Evolutionary conservation across 192 early-diverging fungal species (phyloP).

Genomic region (Spizellomyces sp.): DNA sequence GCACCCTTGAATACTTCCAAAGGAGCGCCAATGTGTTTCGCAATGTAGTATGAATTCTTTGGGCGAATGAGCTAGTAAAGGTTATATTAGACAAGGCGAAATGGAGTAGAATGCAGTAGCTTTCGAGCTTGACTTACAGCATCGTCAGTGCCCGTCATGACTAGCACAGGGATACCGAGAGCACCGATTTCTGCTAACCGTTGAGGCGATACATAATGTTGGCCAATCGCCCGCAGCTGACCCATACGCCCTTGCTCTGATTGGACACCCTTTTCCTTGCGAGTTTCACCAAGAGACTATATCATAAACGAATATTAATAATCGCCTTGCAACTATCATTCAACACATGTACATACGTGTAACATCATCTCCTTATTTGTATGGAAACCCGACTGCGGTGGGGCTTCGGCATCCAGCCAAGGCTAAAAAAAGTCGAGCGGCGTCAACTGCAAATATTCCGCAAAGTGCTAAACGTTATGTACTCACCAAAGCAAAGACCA

Average conservation of each 20-base stretch:
- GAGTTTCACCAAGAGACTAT: too few species aligned
- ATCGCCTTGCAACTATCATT: too few species aligned
- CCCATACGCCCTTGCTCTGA: constrained; percentile 26
- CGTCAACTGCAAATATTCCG: too few species aligned
- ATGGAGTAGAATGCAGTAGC: too few species aligned
- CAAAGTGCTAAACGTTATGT: too few species aligned
- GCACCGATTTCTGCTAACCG: constrained; percentile 34
- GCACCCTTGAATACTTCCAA: constrained; percentile 40
- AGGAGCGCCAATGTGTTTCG: constrained; percentile 28
- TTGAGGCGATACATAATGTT: constrained; percentile 33
- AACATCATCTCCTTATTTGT: constrained; percentile 42
- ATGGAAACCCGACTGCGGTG: constrained; percentile 5
- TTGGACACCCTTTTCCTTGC: constrained; percentile 34
- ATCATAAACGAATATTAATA: too few species aligned
- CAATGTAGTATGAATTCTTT: constrained; percentile 39
- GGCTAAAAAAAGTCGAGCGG: constrained; percentile 14
- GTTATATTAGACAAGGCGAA: too few species aligned
- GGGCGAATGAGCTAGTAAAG: constrained; percentile 39
- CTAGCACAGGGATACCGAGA: constrained; percentile 39
- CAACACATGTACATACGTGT: constrained; percentile 7
- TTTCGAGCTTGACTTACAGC: constrained; percentile 6
- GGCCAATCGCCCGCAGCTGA: constrained; percentile 37
- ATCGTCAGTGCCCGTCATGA: constrained; percentile 45
- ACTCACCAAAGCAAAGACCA: constrained; percentile 18
- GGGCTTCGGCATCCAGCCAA: constrained; percentile 40